A percentile compares a stretch with the other conserved stretches of the same genome.
phyloP scores from a whole-genome alignment of 331 rosid genomes.

The Malus hybrid region DNA sequence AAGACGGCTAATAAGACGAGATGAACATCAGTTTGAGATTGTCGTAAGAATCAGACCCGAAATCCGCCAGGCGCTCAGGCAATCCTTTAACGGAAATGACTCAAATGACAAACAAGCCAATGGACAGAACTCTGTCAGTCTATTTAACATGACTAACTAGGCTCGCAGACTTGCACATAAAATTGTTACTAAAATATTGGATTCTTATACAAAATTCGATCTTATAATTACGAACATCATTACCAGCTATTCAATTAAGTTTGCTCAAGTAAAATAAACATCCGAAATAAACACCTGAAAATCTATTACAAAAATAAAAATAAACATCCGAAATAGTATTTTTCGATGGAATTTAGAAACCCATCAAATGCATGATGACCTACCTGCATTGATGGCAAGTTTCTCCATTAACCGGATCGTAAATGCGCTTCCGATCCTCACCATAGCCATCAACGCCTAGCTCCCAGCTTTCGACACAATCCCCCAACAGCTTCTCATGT shows the following conservation, averaged over 20 bases:
- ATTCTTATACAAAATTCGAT: not conserved
- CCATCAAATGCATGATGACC: not conserved
- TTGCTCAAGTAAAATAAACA: too few species aligned
- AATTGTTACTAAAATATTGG: not conserved
- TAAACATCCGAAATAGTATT: too few species aligned
- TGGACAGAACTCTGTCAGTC: not conserved
- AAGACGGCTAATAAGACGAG: not conserved
- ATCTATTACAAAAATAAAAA: too few species aligned
- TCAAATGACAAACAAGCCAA: not conserved
- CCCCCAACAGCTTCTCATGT: constrained; percentile 62
- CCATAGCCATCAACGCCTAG: constrained; percentile 64
- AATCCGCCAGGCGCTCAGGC: not conserved
- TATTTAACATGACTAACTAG: not conserved
- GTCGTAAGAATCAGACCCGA: not conserved
- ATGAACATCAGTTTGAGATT: not conserved
- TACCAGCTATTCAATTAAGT: not conserved
- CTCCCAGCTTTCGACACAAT: constrained; percentile 48
- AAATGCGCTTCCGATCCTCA: constrained; percentile 46
- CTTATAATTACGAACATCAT: not conserved
- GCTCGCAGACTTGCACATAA: not conserved
- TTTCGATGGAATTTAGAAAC: not conserved
- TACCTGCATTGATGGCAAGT: constrained; percentile 88
- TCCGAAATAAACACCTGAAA: too few species aligned
- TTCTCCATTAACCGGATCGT: constrained; percentile 51
- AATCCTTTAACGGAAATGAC: not conserved